Evolutionary conservation across 1,139 yeast genomes (phyloP).

Genomic region (Hanseniaspora gamundiae): DNA sequence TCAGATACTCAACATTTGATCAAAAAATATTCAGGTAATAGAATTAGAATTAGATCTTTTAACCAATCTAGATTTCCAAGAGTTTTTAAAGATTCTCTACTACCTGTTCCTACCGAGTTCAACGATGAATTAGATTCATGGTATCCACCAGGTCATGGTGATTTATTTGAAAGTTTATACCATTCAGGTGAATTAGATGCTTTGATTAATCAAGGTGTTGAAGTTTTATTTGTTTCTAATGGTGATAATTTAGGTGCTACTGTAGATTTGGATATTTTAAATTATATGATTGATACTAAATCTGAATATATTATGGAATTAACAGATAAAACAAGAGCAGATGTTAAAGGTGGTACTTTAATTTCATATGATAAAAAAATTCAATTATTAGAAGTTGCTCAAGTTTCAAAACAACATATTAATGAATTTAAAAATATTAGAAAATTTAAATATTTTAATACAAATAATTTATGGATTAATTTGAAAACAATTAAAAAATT

Average conservation of each 20-base stretch:
- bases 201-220: slow-evolving; percentile 87
- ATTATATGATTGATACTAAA: slow-evolving; percentile 84
- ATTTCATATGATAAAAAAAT: slow-evolving; percentile 93
- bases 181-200: slow-evolving; percentile 89
- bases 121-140: slow-evolving; percentile 74
- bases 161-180: slow-evolving; percentile 80
- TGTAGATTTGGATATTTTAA: slow-evolving; percentile 80
- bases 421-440: slow-evolving; percentile 97
- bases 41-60: slow-evolving; percentile 89
- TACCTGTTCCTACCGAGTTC: slow-evolving; percentile 78
- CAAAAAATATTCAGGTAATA: slow-evolving; percentile 93
- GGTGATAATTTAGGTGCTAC: slow-evolving; percentile 99
- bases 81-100: slow-evolving; percentile 82
- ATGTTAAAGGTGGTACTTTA: slow-evolving; percentile 98
- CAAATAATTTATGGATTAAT: slow-evolving; percentile 96
- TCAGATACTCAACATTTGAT: slow-evolving; percentile 90
- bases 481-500: slow-evolving; percentile 87
- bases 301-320: slow-evolving; percentile 97
- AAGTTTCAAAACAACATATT: slow-evolving; percentile 96
- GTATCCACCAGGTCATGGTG: slow-evolving; percentile 99
- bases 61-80: slow-evolving; percentile 97
- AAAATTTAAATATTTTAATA: slow-evolving; percentile 95
- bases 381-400: slow-evolving; percentile 92
- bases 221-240: slow-evolving; percentile 85
- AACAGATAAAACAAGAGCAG: slow-evolving; percentile 97